Evolutionary conservation across 179 eudicot genomes (phyloP).

Genomic region (Nepenthes alata): DNA sequence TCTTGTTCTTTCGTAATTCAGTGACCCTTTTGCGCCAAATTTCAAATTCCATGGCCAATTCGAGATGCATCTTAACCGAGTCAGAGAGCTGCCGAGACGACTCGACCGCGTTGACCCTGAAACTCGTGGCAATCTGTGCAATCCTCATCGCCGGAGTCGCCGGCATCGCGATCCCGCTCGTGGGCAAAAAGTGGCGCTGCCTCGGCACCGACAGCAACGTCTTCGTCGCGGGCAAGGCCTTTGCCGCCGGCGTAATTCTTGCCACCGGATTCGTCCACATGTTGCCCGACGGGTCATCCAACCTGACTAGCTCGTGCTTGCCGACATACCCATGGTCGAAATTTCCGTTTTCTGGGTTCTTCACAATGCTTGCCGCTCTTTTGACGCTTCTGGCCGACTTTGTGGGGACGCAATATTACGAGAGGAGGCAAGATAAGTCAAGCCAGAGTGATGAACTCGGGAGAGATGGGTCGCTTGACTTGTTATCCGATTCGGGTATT

Average conservation of each 20-base stretch:
- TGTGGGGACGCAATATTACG: conserved; percentile 35
- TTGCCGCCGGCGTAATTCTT: conserved; percentile 48
- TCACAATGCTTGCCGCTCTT: conserved; percentile 35
- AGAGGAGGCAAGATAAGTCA: conserved; percentile 16
- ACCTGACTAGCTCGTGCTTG: conserved; percentile 24
- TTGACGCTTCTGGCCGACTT: conserved; percentile 30
- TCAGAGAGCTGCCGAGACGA: conserved; percentile 28
- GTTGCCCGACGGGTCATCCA: conserved; percentile 31
- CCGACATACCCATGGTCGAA: conserved; percentile 29
- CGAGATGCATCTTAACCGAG: conserved; percentile 10
- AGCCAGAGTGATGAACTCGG: conserved; percentile 15
- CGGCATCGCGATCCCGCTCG: conserved; percentile 33
- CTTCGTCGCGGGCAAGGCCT: conserved; percentile 39
- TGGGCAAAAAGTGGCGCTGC: conserved; percentile 24
- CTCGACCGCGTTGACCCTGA: conserved; percentile 19
- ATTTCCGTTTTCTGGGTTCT: conserved; percentile 33
- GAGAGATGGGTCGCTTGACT: conserved; percentile 27
- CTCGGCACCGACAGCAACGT: conserved; percentile 33
- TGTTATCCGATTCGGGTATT: conserved; percentile 23
- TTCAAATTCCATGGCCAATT: conserved; percentile 19
- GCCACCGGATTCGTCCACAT: conserved; percentile 56
- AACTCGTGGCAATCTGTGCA: conserved; percentile 29
- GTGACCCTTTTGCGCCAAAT: conserved; percentile 17
- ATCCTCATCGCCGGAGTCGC: conserved; percentile 30
- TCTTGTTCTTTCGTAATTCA: conserved; percentile 3